A percentile compares a stretch with the other conserved stretches of the same genome.
These are phyloP conservation scores for Ceratocystis variospora DNA, from an alignment of 2,329 filamentous ascomycete genomes.

Conservation along the genomic window DNA sequence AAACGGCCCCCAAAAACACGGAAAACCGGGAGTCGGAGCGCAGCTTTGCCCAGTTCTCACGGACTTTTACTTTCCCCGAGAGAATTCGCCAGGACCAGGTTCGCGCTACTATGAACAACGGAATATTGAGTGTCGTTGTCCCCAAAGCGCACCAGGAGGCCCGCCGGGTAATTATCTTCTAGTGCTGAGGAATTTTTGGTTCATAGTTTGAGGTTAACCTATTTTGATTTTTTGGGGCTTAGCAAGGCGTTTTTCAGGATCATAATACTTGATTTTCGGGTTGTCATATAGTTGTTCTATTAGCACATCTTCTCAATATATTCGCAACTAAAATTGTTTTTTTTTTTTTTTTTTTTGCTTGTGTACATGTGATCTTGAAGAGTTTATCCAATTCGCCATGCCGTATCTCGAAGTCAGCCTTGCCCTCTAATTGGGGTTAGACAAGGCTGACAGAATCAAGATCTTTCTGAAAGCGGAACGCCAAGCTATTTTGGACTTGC, in stretches of 20 bases:
- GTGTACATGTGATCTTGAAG: background rate
- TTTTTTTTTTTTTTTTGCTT: background rate
- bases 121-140: slow-evolving; percentile 48
- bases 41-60: slow-evolving; percentile 51
- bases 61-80: slow-evolving; percentile 52
- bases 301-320: background rate
- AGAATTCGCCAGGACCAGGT: slow-evolving; percentile 50
- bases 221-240: background rate
- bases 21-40: slow-evolving; percentile 34
- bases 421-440: background rate
- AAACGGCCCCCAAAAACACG: background rate
- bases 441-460: background rate
- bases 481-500: background rate
- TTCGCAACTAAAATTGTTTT: background rate
- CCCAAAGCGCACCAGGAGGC: slow-evolving; percentile 37
- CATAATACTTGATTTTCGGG: no score
- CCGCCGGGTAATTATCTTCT: slow-evolving; percentile 21
- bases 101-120: slow-evolving; percentile 48
- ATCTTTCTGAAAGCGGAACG: background rate
- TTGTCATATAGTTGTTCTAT: background rate
- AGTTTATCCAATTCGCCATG: no score
- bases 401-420: background rate
- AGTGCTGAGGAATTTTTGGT: background rate
- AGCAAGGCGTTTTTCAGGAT: background rate
- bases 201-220: background rate